Evolutionary conservation across 345 rosid species (phyloP), one percentile per base, ranked within the genome.

Genomic region (Moringa oleifera): DNA sequence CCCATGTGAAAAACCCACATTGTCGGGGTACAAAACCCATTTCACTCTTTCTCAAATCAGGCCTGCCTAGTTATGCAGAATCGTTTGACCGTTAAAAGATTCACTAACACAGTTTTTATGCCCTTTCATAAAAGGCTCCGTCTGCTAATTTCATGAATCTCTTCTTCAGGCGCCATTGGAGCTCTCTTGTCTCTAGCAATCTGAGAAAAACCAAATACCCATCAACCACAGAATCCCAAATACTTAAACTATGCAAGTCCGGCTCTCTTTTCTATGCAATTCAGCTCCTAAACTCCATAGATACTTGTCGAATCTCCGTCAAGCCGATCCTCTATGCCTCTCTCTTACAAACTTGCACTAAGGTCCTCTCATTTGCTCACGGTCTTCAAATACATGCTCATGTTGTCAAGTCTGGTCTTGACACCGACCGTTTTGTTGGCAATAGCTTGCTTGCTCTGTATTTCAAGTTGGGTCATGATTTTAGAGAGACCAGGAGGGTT

Each of bases 331-430:
- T 90, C 11, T 90, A 81, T 56, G 96, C 94, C 54, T 61, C 80
- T 52, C 88, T 93, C 58, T 37, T 93, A 45, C 97, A 93, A 65
- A 93, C 94, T 65, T 80, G 84, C 64, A 72, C 80, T 54, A 82
- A 81, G 61, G 81, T 65, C 67, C 61, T 12, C 33, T 83, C 89
- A 7, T 82, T 90, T 47, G 53, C 18, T 41, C 90, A 75, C 3
- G 98, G 98, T n/a, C 72, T 82, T 67, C 96, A 86, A 75, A 55
- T 84, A 15, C 98, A 93, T 7, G 81, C 87, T 54, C 84, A 80
- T 59, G 82, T 82, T 23, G 18, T 93, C 61, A 93, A 93, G 74
- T 88, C 86, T 1, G 97, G 98, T 59, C 79, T 93, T n/a, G 89
- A 83, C 11, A 66, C 76, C 0, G 96, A 93, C 66, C 78, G 86